Evolutionary conservation across 371 early-diverging fungal genomes (phyloP), one percentile per base, ranked within the genome.

Genomic region (Amoeboaphelidium protococcarum): DNA sequence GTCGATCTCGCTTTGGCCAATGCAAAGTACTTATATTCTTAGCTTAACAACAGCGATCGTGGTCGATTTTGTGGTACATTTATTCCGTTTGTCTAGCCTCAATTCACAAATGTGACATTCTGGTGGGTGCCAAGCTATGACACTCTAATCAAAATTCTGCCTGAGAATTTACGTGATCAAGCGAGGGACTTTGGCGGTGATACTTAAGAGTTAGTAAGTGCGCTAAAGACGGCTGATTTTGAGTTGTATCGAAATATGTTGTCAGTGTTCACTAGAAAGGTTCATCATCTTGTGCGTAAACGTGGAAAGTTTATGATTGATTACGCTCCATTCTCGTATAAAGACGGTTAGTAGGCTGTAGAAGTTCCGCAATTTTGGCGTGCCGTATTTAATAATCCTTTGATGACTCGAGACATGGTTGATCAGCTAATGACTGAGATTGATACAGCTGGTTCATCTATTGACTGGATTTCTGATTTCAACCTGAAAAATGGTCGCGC

Each of bases 221-320:
- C 20, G 22, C n/a, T 13, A 20, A 16, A 21, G 22, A 1, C 10
- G 10, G 3, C 1, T 16, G 24, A 40, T 4, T 37, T 25, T 16
- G 6, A 12, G 2, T 21, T n/a, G 2, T 16, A 19, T 24, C 13
- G 16, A 13, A 23, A 37, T 37, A 16, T 40, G 12, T 26, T 47
- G 52, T 59, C 55, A 46, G n/a, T 22, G 0, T 66, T 72, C 3
- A 76, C 78, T 12, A 60, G 61, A 47, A 37, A 52, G 4, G 40
- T 78, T 10, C 79, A 78, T 48, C 45, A 46, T 12, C 50, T 52
- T 2, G 52, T 82, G 31, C 66, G 66, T 23, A 49, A 54, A 22
- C 50, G 56, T 0, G 79, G 80, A 0, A 56, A 58, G 26, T 67
- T 73, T 50, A 60, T 77, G 63, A 62, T 72, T 13, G 72, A 80